These are phyloP conservation scores for Saksenaea vasiformis DNA, from an alignment of 371 early-diverging fungal genomes.

Conservation along the genomic window DNA sequence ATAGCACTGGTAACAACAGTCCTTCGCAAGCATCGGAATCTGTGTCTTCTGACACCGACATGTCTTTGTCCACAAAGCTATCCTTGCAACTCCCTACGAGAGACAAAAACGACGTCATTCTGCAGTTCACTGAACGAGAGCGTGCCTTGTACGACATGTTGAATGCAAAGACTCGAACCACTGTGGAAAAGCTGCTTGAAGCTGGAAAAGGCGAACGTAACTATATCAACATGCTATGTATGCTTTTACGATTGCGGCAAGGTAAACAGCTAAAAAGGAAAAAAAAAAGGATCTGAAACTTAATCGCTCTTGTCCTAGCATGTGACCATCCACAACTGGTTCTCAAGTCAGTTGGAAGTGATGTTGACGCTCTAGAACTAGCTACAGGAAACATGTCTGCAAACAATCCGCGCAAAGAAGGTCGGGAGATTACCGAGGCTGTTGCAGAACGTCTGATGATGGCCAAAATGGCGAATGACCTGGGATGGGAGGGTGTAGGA, in stretches of 20 bases:
- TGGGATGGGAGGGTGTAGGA: conserved; percentile 30
- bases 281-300: not conserved
- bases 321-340: conserved; percentile 79
- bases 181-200: conserved; percentile 40
- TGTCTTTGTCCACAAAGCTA: conserved; percentile 22
- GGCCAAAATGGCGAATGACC: conserved; percentile 28
- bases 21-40: conserved; percentile 3
- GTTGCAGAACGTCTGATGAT: conserved; percentile 21
- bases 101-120: conserved; percentile 51
- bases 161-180: conserved; percentile 44
- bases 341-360: conserved; percentile 61
- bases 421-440: conserved; percentile 18
- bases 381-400: conserved; percentile 12
- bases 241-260: conserved; percentile 60
- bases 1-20: not conserved
- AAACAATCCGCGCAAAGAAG: not conserved
- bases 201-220: conserved; percentile 48
- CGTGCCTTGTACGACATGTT: conserved; percentile 63
- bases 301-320: conserved; percentile 29
- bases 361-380: conserved; percentile 38
- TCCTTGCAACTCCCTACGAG: conserved; percentile 64
- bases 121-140: conserved; percentile 60
- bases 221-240: conserved; percentile 60
- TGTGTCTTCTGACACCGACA: conserved; percentile 7
- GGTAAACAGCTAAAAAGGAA: conserved; percentile 15